These are phyloP conservation scores for Hyphopichia pseudoburtonii DNA, from an alignment of 1,139 yeast species.

Conservation along the genomic window DNA sequence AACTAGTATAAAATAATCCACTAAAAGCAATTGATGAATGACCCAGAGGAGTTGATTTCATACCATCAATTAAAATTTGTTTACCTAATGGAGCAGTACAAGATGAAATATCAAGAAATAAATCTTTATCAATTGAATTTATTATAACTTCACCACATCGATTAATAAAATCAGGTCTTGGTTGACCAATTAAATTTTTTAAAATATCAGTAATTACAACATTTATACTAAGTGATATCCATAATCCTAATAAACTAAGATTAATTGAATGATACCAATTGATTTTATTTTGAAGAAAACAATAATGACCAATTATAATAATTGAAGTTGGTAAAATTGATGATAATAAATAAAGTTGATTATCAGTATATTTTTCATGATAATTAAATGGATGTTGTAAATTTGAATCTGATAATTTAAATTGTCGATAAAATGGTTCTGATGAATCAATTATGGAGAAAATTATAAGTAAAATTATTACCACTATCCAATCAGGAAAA, in stretches of 20 bases:
- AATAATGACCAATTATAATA: conserved; percentile 10
- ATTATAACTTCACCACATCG: conserved; percentile 56
- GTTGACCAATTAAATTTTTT: conserved; percentile 77
- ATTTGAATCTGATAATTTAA: conserved; percentile 31
- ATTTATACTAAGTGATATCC: conserved; percentile 51
- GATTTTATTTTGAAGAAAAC: not conserved
- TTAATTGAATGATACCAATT: conserved; percentile 21
- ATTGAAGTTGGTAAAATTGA: conserved; percentile 21
- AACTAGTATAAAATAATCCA: conserved; percentile 58
- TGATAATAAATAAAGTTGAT: conserved; percentile 24
- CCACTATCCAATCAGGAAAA: conserved; percentile 36
- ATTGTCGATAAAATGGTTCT: conserved; percentile 37
- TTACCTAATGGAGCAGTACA: conserved; percentile 46
- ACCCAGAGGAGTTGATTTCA: conserved; percentile 81
- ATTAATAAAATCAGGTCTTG: conserved; percentile 75
- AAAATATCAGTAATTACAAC: conserved; percentile 62
- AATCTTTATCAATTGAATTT: conserved; percentile 30
- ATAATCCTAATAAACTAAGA: conserved; percentile 52
- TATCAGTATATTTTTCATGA: conserved; percentile 40
- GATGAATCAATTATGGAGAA: conserved; percentile 40
- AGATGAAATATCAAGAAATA: conserved; percentile 35
- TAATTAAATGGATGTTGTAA: conserved; percentile 49
- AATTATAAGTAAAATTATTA: conserved; percentile 23
- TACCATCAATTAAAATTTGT: conserved; percentile 64
- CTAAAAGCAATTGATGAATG: conserved; percentile 72